A percentile compares a stretch with the other conserved stretches of the same genome.
These are phyloP conservation scores for Trichoderma sp. DNA, from an alignment of 2,329 filamentous ascomycete genomes.

Conservation along the genomic window DNA sequence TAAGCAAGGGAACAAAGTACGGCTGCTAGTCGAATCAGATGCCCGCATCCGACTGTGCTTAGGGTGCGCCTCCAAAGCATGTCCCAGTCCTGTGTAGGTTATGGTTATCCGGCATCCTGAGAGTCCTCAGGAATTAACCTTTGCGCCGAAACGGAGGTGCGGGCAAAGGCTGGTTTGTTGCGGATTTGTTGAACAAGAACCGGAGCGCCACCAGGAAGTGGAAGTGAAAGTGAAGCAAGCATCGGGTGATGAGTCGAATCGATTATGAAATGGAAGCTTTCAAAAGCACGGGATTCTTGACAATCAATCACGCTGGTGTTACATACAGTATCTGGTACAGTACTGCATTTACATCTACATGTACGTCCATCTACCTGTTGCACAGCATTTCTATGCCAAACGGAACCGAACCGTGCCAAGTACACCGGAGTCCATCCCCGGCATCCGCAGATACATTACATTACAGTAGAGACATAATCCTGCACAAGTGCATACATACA, in stretches of 20 bases:
- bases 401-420: not conserved
- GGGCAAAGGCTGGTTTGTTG: not conserved
- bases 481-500: not conserved
- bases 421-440: not conserved
- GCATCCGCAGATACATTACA: not conserved
- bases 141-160: not conserved
- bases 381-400: not conserved
- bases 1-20: not conserved
- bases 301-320: not conserved
- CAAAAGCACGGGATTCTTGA: not conserved
- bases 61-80: conserved; percentile 6
- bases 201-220: not conserved
- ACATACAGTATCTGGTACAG: not conserved
- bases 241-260: not conserved
- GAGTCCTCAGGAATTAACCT: not conserved
- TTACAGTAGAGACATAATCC: not conserved
- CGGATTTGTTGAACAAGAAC: not conserved
- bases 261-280: not conserved
- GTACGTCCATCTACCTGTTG: not conserved
- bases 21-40: not conserved
- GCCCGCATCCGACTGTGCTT: not conserved
- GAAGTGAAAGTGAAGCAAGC: too few species aligned
- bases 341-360: too few species aligned
- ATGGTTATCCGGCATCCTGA: not conserved
- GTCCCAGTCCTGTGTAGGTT: not conserved